Percentiles rank a stretch among this genome's conserved stretches.
Evolutionary conservation across 129 eudicot species (phyloP).

Genomic region (Kitagawia praeruptora): DNA sequence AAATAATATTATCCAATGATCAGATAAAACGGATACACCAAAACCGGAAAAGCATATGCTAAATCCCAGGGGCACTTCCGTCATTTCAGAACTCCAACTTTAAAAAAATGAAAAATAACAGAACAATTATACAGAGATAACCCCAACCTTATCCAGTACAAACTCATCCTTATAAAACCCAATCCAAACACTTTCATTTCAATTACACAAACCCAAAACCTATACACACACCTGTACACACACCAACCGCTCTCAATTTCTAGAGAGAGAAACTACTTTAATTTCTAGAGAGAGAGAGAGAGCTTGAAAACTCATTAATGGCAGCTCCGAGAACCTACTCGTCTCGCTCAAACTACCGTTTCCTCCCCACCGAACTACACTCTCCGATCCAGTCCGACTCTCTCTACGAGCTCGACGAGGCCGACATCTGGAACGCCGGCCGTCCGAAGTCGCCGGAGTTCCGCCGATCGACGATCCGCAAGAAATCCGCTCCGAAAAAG

Average conservation of each 20-base stretch:
- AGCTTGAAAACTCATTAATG: conserved; percentile 17
- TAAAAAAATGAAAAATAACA: not conserved
- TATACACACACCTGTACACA: not conserved
- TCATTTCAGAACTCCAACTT: not conserved
- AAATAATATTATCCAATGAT: not conserved
- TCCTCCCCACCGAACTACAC: conserved; percentile 28
- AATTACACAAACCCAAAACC: not conserved
- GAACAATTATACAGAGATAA: not conserved
- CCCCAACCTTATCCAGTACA: not conserved
- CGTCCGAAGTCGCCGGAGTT: conserved; percentile 48
- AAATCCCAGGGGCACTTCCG: not conserved
- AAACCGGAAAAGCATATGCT: not conserved
- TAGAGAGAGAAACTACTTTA: not conserved
- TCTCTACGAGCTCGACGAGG: conserved; percentile 64
- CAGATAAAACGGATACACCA: conserved; percentile 1
- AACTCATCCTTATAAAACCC: not conserved
- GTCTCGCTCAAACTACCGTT: conserved; percentile 40
- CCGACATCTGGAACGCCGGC: conserved; percentile 58
- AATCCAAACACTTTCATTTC: not conserved
- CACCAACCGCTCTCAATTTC: not conserved
- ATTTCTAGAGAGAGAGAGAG: not conserved
- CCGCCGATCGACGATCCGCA: conserved; percentile 31
- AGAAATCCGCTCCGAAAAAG: conserved; percentile 51
- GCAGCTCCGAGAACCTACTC: conserved; percentile 58
- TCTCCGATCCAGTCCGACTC: conserved; percentile 24